These are phyloP conservation scores for Populus ilicifolia DNA, from an alignment of 345 rosid genomes.

Conservation along the genomic window DNA sequence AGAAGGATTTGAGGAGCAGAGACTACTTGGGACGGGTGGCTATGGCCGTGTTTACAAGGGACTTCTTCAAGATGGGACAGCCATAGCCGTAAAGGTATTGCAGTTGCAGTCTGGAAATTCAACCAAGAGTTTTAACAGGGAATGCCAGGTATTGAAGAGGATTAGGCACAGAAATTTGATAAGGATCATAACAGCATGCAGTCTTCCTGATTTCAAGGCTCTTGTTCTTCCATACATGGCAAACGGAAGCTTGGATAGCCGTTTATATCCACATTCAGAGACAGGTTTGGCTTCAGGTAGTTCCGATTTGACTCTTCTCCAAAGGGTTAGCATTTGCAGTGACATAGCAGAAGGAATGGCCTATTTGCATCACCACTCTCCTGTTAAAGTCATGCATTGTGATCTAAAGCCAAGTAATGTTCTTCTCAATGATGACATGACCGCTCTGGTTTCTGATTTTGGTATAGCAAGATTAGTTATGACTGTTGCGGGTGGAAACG, in stretches of 20 bases:
- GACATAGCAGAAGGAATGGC: conserved; percentile 64
- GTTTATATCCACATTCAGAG: conserved; percentile 40
- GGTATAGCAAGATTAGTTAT: conserved; percentile 49
- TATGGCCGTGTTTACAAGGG: conserved; percentile 49
- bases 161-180: conserved; percentile 56
- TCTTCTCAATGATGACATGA: conserved; percentile 64
- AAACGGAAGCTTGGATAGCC: conserved; percentile 51
- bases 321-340: conserved; percentile 52
- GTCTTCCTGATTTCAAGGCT: conserved; percentile 57
- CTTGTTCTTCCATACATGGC: conserved; percentile 55
- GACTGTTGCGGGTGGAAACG: conserved; percentile 33
- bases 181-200: conserved; percentile 54
- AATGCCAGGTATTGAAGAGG: conserved; percentile 55
- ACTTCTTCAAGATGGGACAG: conserved; percentile 41
- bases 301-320: conserved; percentile 42
- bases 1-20: conserved; percentile 39
- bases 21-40: conserved; percentile 45
- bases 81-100: conserved; percentile 48
- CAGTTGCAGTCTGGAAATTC: conserved; percentile 45
- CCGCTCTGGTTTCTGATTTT: conserved; percentile 56
- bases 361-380: conserved; percentile 62
- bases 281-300: conserved; percentile 26
- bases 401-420: conserved; percentile 63
- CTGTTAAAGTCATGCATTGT: conserved; percentile 48
- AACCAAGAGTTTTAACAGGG: conserved; percentile 52